These are phyloP conservation scores for Saprolegnia parasitica DNA, from an alignment of 352 stramenopile species.

Conservation along the genomic window DNA sequence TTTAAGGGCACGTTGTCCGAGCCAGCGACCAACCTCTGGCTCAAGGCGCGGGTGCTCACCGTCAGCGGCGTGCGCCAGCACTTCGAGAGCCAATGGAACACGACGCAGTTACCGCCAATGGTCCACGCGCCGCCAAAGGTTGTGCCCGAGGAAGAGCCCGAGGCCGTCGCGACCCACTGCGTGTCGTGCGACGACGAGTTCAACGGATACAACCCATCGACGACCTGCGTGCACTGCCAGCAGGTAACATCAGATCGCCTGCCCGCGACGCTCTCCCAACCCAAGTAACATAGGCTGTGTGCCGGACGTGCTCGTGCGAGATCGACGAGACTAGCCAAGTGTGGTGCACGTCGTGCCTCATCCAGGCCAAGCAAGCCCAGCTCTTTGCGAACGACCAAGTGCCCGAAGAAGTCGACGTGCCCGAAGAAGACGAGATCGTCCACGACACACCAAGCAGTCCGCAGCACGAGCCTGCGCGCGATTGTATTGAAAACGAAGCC, in stretches of 20 bases:
- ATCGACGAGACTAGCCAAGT: not conserved
- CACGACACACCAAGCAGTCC: not conserved
- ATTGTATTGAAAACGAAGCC: not conserved
- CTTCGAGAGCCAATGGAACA: conserved; percentile 1
- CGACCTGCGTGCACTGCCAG: conserved; percentile 20
- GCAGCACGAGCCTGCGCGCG: not conserved
- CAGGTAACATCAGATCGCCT: not conserved
- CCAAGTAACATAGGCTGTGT: not conserved
- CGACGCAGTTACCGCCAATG: not conserved
- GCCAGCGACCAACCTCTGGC: conserved; percentile 15
- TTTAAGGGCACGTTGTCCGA: conserved; percentile 22
- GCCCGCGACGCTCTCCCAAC: not conserved
- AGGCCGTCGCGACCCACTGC: conserved; percentile 1
- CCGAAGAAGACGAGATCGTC: not conserved
- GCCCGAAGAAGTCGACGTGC: not conserved
- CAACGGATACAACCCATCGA: conserved; percentile 7
- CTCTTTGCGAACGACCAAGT: not conserved
- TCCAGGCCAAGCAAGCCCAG: conserved; percentile 6
- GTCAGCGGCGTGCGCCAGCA: conserved; percentile 15
- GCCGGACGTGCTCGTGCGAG: conserved; percentile 6
- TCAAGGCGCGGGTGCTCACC: conserved; percentile 21
- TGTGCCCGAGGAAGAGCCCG: not conserved
- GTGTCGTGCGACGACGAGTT: conserved; percentile 3
- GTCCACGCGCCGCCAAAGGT: not conserved
- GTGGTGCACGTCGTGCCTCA: conserved; percentile 13